These are phyloP conservation scores for Botryotinia convoluta DNA, from an alignment of 2,329 filamentous ascomycete genomes.

Conservation along the genomic window DNA sequence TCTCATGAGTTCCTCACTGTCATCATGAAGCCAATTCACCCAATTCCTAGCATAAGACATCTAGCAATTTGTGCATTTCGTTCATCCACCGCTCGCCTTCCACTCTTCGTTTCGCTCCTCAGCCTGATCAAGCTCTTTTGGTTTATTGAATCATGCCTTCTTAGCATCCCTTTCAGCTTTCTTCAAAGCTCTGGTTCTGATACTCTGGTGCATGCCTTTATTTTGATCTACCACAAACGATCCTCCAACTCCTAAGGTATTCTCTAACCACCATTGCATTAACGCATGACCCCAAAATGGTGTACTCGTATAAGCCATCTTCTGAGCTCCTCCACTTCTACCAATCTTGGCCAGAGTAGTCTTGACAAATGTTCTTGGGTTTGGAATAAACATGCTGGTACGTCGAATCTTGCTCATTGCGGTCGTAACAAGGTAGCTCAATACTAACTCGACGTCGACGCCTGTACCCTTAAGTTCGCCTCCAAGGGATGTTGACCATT, in stretches of 20 bases:
- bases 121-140: not conserved
- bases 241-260: conserved; percentile 57
- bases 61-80: not conserved
- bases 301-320: conserved; percentile 78
- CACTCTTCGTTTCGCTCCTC: conserved; percentile 22
- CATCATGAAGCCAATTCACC: not conserved
- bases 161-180: conserved; percentile 68
- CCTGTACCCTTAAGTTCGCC: conserved; percentile 77
- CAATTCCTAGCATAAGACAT: not conserved
- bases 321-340: conserved; percentile 70
- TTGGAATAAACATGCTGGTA: conserved; percentile 74
- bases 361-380: conserved; percentile 77
- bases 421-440: conserved; percentile 90
- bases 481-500: conserved; percentile 86
- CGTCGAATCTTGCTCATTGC: conserved; percentile 96
- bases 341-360: conserved; percentile 79
- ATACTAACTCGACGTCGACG: conserved; percentile 84
- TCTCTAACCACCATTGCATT: conserved; percentile 77
- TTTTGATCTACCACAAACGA: conserved; percentile 58
- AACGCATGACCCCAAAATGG: conserved; percentile 91
- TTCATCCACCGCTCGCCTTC: conserved; percentile 21
- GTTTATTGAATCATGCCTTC: conserved; percentile 41
- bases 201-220: conserved; percentile 63
- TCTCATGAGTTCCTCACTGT: not conserved
- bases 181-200: conserved; percentile 64